Percentiles rank a stretch among this genome's conserved stretches.
These are phyloP conservation scores for Rhizopogon roseolus DNA, from an alignment of 768 basidiomycete genomes.

Conservation along the genomic window DNA sequence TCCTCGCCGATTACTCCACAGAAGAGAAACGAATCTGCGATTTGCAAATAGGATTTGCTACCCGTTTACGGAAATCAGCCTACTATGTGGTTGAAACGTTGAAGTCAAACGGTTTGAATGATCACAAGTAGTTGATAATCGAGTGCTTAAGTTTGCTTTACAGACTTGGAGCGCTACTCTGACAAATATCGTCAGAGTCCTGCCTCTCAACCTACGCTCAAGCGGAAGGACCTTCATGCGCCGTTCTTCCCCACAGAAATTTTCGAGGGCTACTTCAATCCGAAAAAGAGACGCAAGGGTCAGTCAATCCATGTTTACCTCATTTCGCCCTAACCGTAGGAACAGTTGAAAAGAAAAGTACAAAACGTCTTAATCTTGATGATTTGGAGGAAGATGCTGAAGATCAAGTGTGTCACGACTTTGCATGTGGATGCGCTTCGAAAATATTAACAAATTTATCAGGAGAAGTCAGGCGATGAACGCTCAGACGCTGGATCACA, in stretches of 20 bases:
- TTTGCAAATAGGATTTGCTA: constrained; percentile 61
- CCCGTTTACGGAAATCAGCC: constrained; percentile 60
- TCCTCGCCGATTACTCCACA: constrained; percentile 58
- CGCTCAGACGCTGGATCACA: constrained; percentile 65
- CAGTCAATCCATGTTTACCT: not conserved
- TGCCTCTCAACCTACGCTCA: constrained; percentile 58
- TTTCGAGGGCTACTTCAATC: constrained; percentile 78
- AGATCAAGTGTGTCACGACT: constrained; percentile 37
- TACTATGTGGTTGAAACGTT: constrained; percentile 73
- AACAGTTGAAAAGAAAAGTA: constrained; percentile 28
- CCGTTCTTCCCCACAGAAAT: constrained; percentile 77
- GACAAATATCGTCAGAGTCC: constrained; percentile 74
- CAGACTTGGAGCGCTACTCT: constrained; percentile 77
- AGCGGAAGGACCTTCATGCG: constrained; percentile 63
- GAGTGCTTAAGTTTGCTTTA: not conserved
- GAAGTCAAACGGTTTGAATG: constrained; percentile 51
- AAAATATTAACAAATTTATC: not conserved
- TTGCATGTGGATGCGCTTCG: not conserved
- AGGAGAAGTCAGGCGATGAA: constrained; percentile 74
- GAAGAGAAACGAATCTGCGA: constrained; percentile 65
- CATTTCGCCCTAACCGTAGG: not conserved
- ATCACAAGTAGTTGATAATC: not conserved
- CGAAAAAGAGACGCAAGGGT: constrained; percentile 60
- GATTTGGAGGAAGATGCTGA: constrained; percentile 64
- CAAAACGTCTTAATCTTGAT: constrained; percentile 56